Percentiles rank a stretch among this genome's conserved stretches.
Conservation (phyloP, 192 early-diverging fungal genomes). For the Coemansia sp. region DNA sequence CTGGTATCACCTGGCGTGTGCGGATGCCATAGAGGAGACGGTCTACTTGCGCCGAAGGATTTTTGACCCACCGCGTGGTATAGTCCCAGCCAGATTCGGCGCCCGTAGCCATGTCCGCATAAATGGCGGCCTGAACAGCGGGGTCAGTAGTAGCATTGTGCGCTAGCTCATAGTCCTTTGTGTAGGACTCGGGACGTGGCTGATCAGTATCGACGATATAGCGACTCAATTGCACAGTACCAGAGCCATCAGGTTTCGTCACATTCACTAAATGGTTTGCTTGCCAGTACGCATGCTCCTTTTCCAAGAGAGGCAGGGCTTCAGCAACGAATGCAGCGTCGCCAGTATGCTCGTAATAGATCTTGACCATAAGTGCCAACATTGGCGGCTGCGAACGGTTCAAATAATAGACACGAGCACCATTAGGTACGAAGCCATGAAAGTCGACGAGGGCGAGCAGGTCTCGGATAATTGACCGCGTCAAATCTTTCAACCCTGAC, state of each 20-base stretch:
- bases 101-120: conserved; percentile 66
- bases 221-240: conserved; percentile 39
- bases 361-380: conserved; percentile 67
- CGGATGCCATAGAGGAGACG: conserved; percentile 57
- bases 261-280: conserved; percentile 57
- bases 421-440: conserved; percentile 76
- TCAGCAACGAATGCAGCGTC: conserved; percentile 52
- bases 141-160: conserved; percentile 41
- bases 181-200: conserved; percentile 71
- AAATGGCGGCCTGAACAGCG: conserved; percentile 38
- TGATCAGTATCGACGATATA: conserved; percentile 59
- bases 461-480: conserved; percentile 61
- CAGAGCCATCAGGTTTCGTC: background rate
- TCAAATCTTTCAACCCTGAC: conserved; percentile 56
- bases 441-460: conserved; percentile 61
- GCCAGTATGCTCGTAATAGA: conserved; percentile 59
- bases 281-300: conserved; percentile 68
- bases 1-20: conserved; percentile 63
- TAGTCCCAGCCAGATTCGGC: conserved; percentile 80
- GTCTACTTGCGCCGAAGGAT: conserved; percentile 16
- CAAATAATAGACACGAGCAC: conserved; percentile 73
- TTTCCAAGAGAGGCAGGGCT: conserved; percentile 60
- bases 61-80: conserved; percentile 62
- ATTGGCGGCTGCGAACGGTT: conserved; percentile 77
- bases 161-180: conserved; percentile 60